phyloP scores from a whole-genome alignment of 306 rosid genomes.

The Lagenaria siceraria region DNA sequence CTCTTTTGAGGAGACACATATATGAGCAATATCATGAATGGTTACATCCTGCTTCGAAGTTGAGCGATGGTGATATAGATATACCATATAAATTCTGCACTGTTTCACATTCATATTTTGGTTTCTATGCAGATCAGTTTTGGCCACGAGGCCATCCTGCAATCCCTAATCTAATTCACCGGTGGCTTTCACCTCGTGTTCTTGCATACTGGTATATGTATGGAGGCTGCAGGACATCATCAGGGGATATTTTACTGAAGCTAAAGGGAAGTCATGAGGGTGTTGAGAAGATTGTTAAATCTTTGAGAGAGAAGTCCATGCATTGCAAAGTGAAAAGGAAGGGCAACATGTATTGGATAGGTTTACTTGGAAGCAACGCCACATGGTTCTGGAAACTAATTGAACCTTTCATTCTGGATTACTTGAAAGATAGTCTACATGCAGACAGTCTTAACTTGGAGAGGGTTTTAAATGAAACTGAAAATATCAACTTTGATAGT shows the following conservation, averaged over 20 bases:
- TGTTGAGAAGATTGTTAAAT: conserved; percentile 48
- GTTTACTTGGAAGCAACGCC: conserved; percentile 59
- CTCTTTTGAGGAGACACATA: conserved; percentile 49
- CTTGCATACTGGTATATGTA: conserved; percentile 97
- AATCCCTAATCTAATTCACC: conserved; percentile 72
- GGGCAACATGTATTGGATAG: conserved; percentile 78
- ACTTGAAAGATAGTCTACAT: conserved; percentile 27
- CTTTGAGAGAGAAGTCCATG: conserved; percentile 53
- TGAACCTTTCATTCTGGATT: conserved; percentile 60
- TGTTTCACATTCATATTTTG: conserved; percentile 54
- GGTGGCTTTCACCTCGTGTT: conserved; percentile 83
- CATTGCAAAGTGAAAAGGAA: conserved; percentile 71
- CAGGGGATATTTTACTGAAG: conserved; percentile 69
- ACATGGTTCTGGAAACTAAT: conserved; percentile 66
- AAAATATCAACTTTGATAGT: conserved; percentile 36
- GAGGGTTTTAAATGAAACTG: conserved; percentile 16
- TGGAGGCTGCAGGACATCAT: conserved; percentile 53
- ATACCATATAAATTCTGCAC: conserved; percentile 52
- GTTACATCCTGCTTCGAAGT: conserved; percentile 73
- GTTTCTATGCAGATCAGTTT: conserved; percentile 80
- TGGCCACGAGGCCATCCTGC: conserved; percentile 61
- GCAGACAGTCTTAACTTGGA: conserved; percentile 19
- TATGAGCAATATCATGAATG: conserved; percentile 64
- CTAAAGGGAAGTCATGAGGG: conserved; percentile 70
- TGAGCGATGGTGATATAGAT: conserved; percentile 27